Evolutionary conservation across 257 asterid genomes (phyloP).

Genomic region (Fraxinus cuspidata): DNA sequence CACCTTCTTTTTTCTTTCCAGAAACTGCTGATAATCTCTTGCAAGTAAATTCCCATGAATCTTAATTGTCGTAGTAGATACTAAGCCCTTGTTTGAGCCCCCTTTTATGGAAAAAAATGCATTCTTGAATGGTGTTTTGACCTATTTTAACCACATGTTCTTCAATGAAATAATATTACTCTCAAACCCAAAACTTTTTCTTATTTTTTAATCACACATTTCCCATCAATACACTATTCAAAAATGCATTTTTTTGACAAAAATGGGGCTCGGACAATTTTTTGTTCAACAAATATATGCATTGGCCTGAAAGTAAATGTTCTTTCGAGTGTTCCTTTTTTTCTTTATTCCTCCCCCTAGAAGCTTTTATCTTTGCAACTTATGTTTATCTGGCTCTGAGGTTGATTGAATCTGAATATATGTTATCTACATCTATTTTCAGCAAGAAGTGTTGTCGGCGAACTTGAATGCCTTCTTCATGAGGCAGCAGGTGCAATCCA

Average conservation of each 20-base stretch:
- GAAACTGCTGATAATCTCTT: neutral
- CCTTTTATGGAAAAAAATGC: no score
- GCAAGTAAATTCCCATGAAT: neutral
- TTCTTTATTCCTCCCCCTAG: neutral
- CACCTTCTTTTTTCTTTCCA: neutral
- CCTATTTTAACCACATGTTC: no score
- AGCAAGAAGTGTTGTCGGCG: slow-evolving; percentile 53
- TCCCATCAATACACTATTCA: no score
- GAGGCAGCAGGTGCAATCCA: slow-evolving; percentile 46
- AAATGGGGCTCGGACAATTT: neutral
- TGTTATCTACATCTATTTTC: slow-evolving; percentile 28
- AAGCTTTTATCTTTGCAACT: neutral
- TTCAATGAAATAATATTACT: no score
- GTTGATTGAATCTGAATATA: slow-evolving; percentile 15
- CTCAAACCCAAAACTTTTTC: no score
- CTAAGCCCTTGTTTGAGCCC: neutral
- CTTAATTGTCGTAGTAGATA: neutral
- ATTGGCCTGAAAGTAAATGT: neutral
- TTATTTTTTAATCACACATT: no score
- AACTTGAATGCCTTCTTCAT: slow-evolving; percentile 56
- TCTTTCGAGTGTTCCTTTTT: no score
- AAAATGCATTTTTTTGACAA: no score
- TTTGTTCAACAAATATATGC: neutral
- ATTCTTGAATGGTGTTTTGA: no score
- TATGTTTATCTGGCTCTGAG: neutral